A percentile compares a stretch with the other conserved stretches of the same genome.
These are phyloP conservation scores for Vitis rupestris DNA, from an alignment of 164 flowering plant species.

Conservation along the genomic window DNA sequence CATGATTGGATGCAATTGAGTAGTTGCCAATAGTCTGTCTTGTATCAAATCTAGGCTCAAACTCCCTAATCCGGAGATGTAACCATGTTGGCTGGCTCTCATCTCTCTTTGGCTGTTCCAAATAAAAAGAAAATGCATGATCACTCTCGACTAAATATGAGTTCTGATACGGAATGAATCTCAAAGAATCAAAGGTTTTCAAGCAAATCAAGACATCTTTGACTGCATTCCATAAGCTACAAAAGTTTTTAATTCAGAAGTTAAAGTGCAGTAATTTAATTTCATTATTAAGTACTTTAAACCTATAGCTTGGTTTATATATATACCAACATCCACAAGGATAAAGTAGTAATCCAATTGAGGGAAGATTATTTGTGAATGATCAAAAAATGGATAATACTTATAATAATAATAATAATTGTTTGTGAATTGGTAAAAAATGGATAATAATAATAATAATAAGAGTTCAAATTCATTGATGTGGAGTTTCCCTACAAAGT, in stretches of 20 bases:
- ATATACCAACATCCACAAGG: too few species aligned
- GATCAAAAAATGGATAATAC: too few species aligned
- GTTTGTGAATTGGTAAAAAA: too few species aligned
- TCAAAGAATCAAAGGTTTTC: neutral
- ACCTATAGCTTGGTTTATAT: too few species aligned
- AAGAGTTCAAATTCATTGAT: too few species aligned
- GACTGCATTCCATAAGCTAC: neutral
- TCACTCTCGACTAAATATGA: neutral
- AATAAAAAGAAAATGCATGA: neutral
- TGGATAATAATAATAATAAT: too few species aligned
- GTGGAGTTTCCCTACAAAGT: too few species aligned
- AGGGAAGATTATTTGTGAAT: too few species aligned
- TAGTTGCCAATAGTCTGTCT: conserved; percentile 20
- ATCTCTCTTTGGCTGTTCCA: conserved; percentile 52
- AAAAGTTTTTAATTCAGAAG: too few species aligned
- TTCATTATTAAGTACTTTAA: neutral
- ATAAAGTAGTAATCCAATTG: too few species aligned
- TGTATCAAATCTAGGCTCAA: conserved; percentile 29
- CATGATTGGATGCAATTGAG: conserved; percentile 13
- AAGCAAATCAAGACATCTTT: neutral
- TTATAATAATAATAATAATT: too few species aligned
- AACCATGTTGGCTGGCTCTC: conserved; percentile 61
- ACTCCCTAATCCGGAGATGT: conserved; percentile 53
- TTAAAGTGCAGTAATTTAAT: neutral
- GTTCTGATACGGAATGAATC: neutral